Evolutionary conservation across 2,329 filamentous ascomycete genomes (phyloP), one percentile per base, ranked within the genome.

Genomic region (Trichophyton benhamiae): DNA sequence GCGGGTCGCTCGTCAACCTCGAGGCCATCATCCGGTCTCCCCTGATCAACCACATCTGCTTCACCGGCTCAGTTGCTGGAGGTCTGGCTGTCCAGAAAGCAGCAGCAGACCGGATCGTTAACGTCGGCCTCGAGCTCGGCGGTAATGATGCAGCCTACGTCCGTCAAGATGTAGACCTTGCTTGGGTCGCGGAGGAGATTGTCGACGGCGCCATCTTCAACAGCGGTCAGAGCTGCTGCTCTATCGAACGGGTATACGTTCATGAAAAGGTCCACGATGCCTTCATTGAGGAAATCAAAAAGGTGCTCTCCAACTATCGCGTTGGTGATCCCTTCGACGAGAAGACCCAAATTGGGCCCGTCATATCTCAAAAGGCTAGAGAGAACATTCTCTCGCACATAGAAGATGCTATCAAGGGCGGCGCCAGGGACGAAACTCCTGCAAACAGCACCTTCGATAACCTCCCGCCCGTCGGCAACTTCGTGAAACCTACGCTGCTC

Each of bases 121-220:
- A 87, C 64, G 89, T 97, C 53, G 89, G 91, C 1, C 81, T 97
- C 42, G 92, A 97, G 76, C 84, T 97, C 30, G 92, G 92, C 66
- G 92, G 92, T 66, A 97, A 97, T 72, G 92, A 97, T 72, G 89
- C 92, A 3, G 92, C 92, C 25, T 97, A 96, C 70, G 81, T 97
- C 60, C 82, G 92, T 63, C 79, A 79, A 5, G 92, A 97, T 69
- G 90, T 96, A 1, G 91, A 97, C 71, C 75, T 95, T 57, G 84
- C 84, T 57, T 96, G 91, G 92, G 91, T 87, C 0, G 92, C 92
- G 0, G 91, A 88, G 67, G 91, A 96, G 75, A 94, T 97, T 68
- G 90, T 97, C 13, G 92, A 97, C 68, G 92, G 92, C 20, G 87
- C 91, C n/a, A 80, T 97, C 62, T 97, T 97, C 81, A 97, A 97